Evolutionary conservation across 345 rosid genomes (phyloP).

Genomic region (Eutrema japonicum): DNA sequence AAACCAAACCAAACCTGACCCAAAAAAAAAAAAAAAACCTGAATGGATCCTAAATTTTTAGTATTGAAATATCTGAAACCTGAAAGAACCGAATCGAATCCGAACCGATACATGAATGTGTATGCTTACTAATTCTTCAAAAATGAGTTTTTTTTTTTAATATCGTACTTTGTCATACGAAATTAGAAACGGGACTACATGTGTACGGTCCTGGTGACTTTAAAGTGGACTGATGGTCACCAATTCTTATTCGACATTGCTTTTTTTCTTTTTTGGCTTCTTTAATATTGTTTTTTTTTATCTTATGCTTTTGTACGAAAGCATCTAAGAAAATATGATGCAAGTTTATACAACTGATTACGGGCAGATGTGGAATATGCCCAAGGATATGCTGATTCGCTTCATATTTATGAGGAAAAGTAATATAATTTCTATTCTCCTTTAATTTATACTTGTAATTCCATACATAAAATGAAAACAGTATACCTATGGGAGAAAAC

Average conservation of each 20-base stretch:
- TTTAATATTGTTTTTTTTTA: neutral
- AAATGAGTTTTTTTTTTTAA: too few relatives aligned
- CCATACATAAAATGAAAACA: neutral
- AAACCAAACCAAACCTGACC: too few relatives aligned
- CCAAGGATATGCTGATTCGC: conserved; percentile 43
- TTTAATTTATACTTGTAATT: neutral
- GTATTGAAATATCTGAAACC: too few relatives aligned
- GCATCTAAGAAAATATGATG: conserved; percentile 18
- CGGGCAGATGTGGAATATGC: conserved; percentile 33
- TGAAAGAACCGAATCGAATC: too few relatives aligned
- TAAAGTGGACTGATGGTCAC: conserved; percentile 33
- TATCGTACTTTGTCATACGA: conserved; percentile 37
- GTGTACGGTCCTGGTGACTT: conserved; percentile 36
- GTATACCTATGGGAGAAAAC: neutral
- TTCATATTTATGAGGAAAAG: neutral
- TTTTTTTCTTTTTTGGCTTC: neutral
- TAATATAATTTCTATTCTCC: neutral
- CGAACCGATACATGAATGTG: too few relatives aligned
- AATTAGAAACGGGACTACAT: conserved; percentile 33
- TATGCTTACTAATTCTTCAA: too few relatives aligned
- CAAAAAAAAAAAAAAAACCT: too few relatives aligned
- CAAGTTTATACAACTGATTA: neutral
- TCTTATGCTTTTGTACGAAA: conserved; percentile 23
- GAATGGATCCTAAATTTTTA: too few relatives aligned
- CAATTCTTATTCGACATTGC: conserved; percentile 6